Conservation (phyloP, 208 protist genomes). For the Crithidia acanthocephali region DNA sequence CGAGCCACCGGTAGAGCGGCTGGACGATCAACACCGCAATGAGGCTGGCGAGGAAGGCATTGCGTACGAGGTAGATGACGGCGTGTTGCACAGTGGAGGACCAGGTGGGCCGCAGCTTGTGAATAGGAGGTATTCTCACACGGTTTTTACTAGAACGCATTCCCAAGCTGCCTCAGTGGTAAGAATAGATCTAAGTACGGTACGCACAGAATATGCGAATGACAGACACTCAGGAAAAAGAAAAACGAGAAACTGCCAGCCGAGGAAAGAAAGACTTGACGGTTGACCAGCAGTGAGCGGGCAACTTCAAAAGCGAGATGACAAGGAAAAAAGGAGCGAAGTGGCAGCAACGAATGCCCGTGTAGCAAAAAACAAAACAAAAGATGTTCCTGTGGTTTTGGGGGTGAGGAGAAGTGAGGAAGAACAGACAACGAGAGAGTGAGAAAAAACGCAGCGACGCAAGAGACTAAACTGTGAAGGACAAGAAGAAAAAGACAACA, state of each 20-base stretch:
- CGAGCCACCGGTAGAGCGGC: slow-evolving; percentile 34
- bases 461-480: neutral
- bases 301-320: neutral
- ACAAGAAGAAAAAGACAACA: slow-evolving; percentile 7
- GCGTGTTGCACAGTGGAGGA: slow-evolving; percentile 11
- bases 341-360: too few relatives aligned
- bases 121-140: slow-evolving; percentile 29
- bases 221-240: too few relatives aligned
- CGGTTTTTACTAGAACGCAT: slow-evolving; percentile 10
- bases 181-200: too few relatives aligned
- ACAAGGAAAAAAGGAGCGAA: neutral
- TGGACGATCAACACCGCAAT: slow-evolving; percentile 36
- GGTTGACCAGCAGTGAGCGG: neutral
- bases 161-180: too few relatives aligned
- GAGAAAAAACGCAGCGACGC: neutral
- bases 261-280: neutral
- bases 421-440: neutral
- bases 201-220: too few relatives aligned
- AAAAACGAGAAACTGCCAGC: neutral
- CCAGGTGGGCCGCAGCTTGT: slow-evolving; percentile 35
- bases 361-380: too few relatives aligned
- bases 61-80: slow-evolving; percentile 37
- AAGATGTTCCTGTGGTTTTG: neutral
- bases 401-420: neutral
- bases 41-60: slow-evolving; percentile 30